These are phyloP conservation scores for Sphaceloma murrayae DNA, from an alignment of 2,329 filamentous ascomycete genomes.

Conservation along the genomic window DNA sequence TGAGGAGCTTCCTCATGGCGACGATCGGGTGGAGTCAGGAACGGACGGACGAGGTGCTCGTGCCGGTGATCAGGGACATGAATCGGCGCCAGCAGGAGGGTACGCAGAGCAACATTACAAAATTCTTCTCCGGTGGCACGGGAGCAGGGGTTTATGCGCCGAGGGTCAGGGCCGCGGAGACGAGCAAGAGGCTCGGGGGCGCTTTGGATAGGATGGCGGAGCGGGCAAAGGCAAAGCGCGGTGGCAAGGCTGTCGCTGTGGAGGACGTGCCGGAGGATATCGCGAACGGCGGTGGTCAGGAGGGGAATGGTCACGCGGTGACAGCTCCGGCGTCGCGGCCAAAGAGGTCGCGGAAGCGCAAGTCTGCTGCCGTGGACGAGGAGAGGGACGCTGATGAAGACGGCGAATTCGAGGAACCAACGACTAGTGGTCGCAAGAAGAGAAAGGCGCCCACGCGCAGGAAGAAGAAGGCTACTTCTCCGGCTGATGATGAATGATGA, in stretches of 20 bases:
- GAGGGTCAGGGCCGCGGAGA: constrained; percentile 50
- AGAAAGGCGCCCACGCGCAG: constrained; percentile 13
- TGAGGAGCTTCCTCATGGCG: constrained; percentile 75
- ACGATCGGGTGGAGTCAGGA: constrained; percentile 92
- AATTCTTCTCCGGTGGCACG: constrained; percentile 69
- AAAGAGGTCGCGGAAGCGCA: constrained; percentile 19
- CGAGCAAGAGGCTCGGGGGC: constrained; percentile 66
- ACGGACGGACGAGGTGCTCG: constrained; percentile 86
- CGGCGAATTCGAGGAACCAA: constrained; percentile 16
- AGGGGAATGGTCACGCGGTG: constrained; percentile 9
- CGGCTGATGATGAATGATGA: constrained; percentile 1
- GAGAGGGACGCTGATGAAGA: constrained; percentile 19
- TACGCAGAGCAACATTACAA: constrained; percentile 93
- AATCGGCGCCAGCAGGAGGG: constrained; percentile 80
- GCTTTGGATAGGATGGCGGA: constrained; percentile 60
- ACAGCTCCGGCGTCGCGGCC: background rate
- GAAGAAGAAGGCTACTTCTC: constrained; percentile 15
- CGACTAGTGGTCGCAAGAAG: constrained; percentile 17
- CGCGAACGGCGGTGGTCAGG: constrained; percentile 17
- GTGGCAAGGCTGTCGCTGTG: background rate
- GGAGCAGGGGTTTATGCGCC: constrained; percentile 65
- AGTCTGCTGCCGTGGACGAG: background rate
- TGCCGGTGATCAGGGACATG: constrained; percentile 93
- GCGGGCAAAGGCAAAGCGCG: constrained; percentile 36
- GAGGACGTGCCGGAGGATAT: constrained; percentile 4